Conservation (phyloP, 2,329 filamentous ascomycete genomes). For the Zalaria sp. region DNA sequence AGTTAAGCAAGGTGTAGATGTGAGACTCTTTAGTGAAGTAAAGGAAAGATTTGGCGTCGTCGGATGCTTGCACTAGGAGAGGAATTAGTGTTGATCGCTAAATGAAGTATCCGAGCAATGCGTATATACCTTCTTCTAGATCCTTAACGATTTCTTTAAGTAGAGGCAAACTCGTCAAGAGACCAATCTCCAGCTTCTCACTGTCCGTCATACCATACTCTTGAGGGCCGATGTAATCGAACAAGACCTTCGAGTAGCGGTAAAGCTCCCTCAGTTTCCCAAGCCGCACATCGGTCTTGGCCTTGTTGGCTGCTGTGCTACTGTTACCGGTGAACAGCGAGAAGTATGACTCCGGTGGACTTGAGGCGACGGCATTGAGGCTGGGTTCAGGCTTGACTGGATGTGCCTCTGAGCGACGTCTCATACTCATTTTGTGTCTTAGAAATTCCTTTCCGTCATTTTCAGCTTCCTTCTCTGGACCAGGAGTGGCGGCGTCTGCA, state of each 20-base stretch:
- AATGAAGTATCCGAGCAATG: neutral
- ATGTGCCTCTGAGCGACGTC: constrained; percentile 33
- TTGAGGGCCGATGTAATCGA: constrained; percentile 96
- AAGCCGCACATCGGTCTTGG: constrained; percentile 71
- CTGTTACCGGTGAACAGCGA: constrained; percentile 61
- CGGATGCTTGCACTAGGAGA: constrained; percentile 64
- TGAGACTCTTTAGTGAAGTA: constrained; percentile 99
- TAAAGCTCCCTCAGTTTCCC: constrained; percentile 87
- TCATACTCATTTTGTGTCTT: constrained; percentile 36
- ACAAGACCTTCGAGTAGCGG: constrained; percentile 82
- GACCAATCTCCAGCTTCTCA: constrained; percentile 96
- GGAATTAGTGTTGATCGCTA: neutral
- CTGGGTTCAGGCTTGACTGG: constrained; percentile 9
- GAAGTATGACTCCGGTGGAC: constrained; percentile 56
- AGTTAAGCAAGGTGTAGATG: constrained; percentile 95
- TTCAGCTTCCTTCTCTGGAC: constrained; percentile 1
- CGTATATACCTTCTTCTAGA: constrained; percentile 52
- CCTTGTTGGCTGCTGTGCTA: constrained; percentile 34
- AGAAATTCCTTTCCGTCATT: constrained; percentile 10
- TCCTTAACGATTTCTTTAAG: constrained; percentile 96
- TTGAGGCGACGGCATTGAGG: constrained; percentile 6
- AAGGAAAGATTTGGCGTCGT: constrained; percentile 89
- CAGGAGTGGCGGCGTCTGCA: neutral
- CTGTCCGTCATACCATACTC: constrained; percentile 93
- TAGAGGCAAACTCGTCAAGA: constrained; percentile 82